phyloP scores from a whole-genome alignment of 345 rosid species.

The Citrus sp. region DNA sequence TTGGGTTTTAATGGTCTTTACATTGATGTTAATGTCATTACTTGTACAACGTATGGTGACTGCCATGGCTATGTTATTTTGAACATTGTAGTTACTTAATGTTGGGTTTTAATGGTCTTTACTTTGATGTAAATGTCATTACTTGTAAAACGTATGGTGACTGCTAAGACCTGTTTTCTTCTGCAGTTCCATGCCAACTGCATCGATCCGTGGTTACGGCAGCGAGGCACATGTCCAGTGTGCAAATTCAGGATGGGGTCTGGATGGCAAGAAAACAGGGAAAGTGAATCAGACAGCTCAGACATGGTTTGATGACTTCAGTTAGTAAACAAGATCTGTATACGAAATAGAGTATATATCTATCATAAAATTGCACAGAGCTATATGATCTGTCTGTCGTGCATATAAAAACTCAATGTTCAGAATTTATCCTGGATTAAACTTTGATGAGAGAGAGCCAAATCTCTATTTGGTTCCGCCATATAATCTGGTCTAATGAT shows the following conservation, averaged over 20 bases:
- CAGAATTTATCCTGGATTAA: background rate
- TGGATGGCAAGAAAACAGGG: conserved; percentile 49
- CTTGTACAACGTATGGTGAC: background rate
- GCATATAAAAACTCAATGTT: conserved; percentile 14
- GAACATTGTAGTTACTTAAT: background rate
- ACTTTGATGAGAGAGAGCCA: background rate
- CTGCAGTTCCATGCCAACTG: conserved; percentile 70
- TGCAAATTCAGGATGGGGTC: conserved; percentile 50
- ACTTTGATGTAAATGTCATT: background rate
- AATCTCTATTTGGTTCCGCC: background rate
- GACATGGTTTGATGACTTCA: conserved; percentile 38
- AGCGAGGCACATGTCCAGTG: conserved; percentile 61
- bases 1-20: background rate
- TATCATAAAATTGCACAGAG: background rate
- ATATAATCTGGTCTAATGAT: background rate
- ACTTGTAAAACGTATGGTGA: background rate
- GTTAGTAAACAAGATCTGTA: background rate
- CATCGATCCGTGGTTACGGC: conserved; percentile 70
- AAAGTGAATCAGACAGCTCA: conserved; percentile 48
- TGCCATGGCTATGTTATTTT: background rate
- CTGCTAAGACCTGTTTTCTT: background rate
- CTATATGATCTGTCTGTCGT: background rate
- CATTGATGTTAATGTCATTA: background rate
- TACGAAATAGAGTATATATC: background rate
- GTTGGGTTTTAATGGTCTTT: background rate